Conservation (phyloP, 1,139 yeast genomes). For the Debaryomycetaceae sp. region DNA sequence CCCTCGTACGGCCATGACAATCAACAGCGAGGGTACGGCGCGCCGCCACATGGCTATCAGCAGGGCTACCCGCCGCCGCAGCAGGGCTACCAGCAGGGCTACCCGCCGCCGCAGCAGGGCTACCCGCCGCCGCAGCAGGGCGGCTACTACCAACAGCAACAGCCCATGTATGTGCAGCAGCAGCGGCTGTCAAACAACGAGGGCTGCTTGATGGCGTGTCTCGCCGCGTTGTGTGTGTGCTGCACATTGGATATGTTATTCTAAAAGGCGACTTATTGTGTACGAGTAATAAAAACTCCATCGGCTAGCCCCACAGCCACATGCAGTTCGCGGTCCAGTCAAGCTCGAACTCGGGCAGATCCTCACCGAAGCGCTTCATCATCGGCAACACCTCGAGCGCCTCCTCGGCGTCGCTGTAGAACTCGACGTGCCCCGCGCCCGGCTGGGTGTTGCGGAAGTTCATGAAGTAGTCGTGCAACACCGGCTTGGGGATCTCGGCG, state of each 20-base stretch:
- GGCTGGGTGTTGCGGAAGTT: constrained; percentile 27
- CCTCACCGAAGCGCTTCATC: constrained; percentile 30
- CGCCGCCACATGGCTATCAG: constrained; percentile 11
- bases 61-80: constrained; percentile 24
- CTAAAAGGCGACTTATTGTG: constrained; percentile 23
- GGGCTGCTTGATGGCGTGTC: constrained; percentile 63
- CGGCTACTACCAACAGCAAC: constrained; percentile 46
- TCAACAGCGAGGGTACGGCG: constrained; percentile 31
- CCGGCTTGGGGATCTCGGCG: constrained; percentile 29
- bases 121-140: constrained; percentile 26
- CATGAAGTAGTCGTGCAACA: constrained; percentile 36
- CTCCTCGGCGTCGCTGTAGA: constrained; percentile 20
- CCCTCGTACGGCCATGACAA: constrained; percentile 26
- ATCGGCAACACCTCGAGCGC: constrained; percentile 27
- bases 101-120: constrained; percentile 22
- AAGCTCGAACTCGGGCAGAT: constrained; percentile 25
- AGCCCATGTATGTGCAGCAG: constrained; percentile 62
- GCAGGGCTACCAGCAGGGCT: constrained; percentile 30
- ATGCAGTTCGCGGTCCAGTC: constrained; percentile 27
- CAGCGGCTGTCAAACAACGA: constrained; percentile 40
- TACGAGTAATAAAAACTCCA: no score
- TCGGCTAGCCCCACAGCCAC: constrained; percentile 8
- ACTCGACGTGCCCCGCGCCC: constrained; percentile 17
- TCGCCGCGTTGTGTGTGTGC: constrained; percentile 71
- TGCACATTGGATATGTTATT: constrained; percentile 68